Evolutionary conservation across 306 rosid genomes (phyloP), one percentile per base, ranked within the genome.

Genomic region (Comarum palustre): DNA sequence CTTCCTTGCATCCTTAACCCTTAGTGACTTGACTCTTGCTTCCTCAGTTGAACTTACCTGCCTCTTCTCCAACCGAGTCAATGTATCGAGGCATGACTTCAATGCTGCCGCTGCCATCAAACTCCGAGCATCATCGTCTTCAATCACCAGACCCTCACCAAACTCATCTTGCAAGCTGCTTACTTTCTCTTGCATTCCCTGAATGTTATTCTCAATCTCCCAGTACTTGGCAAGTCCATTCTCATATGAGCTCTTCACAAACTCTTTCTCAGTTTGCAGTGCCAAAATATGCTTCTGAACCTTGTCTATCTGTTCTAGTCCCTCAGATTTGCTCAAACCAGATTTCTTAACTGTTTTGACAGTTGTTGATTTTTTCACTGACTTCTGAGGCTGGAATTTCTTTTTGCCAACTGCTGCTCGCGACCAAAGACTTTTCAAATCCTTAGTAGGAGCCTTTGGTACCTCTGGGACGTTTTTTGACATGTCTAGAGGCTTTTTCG

Each of bases 261-360:
- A 95, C 84, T 95, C 99, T 70, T 91, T 95, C 84, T 87, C 96
- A 3, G 99, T 95, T 75, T 95, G 99, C 29, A 92, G 81, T 5
- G 90, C 46, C 71, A 95, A 71, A 77, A 95, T 91, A 78, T 88
- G 80, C 76, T 90, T 95, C 92, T 95, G 99, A 31, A 79, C 80
- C 83, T 84, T 85, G 85, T 90, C 90, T 25, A 95, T 87, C 81
- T 91, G 89, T 73, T 72, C 81, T 19, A 79, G 83, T 55, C 90
- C 97, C 86, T 86, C 82, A 36, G 84, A 54, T 82, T 87, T 91
- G 66, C 76, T 88, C 89, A 95, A 84, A 75, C 97, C 97, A 13
- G 97, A 91, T 84, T 83, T 88, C 22, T 82, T 47, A 70, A 66
- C 86, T 8, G 71, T 63, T 31, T 77, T 54, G n/a, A 73, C 22